These are phyloP conservation scores for Desmodesmus armatus DNA, from an alignment of 139 green algal genomes.

Conservation along the genomic window DNA sequence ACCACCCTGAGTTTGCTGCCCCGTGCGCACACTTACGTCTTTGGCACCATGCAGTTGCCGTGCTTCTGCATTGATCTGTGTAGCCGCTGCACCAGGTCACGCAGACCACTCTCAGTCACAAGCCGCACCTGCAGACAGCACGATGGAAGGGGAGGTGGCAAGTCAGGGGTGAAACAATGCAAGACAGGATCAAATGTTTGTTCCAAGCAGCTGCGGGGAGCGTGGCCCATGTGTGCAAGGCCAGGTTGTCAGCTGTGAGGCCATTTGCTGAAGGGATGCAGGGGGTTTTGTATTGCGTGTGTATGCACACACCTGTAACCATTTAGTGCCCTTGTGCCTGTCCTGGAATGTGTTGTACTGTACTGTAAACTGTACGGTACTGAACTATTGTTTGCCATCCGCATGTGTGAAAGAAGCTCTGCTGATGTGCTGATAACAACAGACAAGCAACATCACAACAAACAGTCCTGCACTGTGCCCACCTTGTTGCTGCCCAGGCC, in stretches of 20 bases:
- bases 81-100: slow-evolving; percentile 33
- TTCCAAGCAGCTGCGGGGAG: neutral
- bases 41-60: slow-evolving; percentile 14
- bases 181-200: neutral
- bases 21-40: slow-evolving; percentile 18
- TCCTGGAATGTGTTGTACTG: neutral
- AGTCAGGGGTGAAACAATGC: no score
- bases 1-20: neutral
- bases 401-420: neutral
- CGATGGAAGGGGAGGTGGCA: no score
- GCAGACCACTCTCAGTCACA: slow-evolving; percentile 33
- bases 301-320: neutral
- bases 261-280: no score
- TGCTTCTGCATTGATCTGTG: slow-evolving; percentile 50
- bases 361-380: neutral
- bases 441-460: neutral
- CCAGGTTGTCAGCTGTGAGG: neutral
- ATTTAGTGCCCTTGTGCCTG: neutral
- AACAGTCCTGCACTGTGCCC: neutral
- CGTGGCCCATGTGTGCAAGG: neutral
- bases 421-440: neutral
- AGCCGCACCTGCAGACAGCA: slow-evolving; percentile 14
- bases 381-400: neutral
- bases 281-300: no score
- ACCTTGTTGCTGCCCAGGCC: slow-evolving; percentile 52